Percentiles rank a stretch among this genome's conserved stretches.
phyloP scores from a whole-genome alignment of 2,329 filamentous ascomycete species.

The Xylaria sp. region DNA sequence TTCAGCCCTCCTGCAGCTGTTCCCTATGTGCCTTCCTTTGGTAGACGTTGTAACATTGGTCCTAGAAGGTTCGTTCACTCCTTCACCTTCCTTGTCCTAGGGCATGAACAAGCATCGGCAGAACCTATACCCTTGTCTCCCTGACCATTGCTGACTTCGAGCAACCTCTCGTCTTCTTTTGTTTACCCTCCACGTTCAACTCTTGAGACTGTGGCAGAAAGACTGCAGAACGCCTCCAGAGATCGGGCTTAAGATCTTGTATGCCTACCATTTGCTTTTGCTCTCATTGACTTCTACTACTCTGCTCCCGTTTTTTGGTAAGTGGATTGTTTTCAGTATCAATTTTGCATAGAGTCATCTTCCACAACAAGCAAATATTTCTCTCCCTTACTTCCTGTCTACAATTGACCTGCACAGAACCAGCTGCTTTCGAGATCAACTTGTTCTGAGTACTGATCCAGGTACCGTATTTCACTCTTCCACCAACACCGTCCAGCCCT shows the following conservation, averaged over 20 bases:
- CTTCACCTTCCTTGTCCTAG: constrained; percentile 5
- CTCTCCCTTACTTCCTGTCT: background rate
- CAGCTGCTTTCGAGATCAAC: background rate
- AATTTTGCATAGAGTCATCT: background rate
- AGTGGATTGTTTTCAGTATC: constrained; percentile 13
- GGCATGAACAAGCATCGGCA: background rate
- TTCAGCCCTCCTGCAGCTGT: background rate
- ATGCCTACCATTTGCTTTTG: constrained; percentile 53
- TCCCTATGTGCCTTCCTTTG: constrained; percentile 18
- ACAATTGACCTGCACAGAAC: background rate
- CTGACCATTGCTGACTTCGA: background rate
- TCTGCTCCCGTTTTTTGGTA: constrained; percentile 43
- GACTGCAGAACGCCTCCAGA: constrained; percentile 41
- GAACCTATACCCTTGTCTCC: background rate
- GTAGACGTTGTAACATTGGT: background rate
- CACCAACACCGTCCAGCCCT: background rate
- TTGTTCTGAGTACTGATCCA: background rate
- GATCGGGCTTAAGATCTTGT: constrained; percentile 51
- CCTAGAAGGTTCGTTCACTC: constrained; percentile 29
- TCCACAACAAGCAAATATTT: background rate
- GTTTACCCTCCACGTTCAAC: constrained; percentile 36
- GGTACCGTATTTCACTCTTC: background rate
- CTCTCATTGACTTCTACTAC: constrained; percentile 37
- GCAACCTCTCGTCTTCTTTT: constrained; percentile 23
- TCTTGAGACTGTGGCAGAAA: constrained; percentile 26